A percentile compares a stretch with the other conserved stretches of the same genome.
These are phyloP conservation scores for Debaryomyces robertsiae DNA, from an alignment of 1,139 yeast species.

Conservation along the genomic window DNA sequence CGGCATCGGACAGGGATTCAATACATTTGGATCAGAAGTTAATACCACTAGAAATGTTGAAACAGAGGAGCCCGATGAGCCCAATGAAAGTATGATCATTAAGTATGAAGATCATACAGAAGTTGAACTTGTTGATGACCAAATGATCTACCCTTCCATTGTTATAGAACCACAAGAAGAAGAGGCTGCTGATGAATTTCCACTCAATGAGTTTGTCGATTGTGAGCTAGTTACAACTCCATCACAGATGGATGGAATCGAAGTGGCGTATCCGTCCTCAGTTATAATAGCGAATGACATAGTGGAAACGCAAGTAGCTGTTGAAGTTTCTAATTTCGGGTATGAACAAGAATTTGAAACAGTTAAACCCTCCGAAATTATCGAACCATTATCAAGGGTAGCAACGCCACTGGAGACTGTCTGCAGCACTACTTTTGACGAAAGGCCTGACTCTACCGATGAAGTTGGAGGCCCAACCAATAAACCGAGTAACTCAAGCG, in stretches of 20 bases:
- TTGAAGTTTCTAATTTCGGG: slow-evolving; percentile 1
- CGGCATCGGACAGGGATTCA: background rate
- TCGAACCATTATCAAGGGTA: slow-evolving; percentile 3
- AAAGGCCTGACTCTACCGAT: background rate
- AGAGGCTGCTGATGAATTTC: slow-evolving; percentile 13
- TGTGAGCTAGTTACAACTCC: slow-evolving; percentile 10
- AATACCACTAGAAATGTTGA: background rate
- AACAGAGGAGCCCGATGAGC: slow-evolving; percentile 12
- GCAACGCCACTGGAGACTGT: background rate
- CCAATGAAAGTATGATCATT: slow-evolving; percentile 12
- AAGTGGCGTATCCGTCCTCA: slow-evolving; percentile 10
- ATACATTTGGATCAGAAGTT: background rate
- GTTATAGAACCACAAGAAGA: slow-evolving; percentile 11
- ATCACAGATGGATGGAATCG: slow-evolving; percentile 3
- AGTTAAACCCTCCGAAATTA: slow-evolving; percentile 1
- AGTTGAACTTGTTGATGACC: slow-evolving; percentile 7
- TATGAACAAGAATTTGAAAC: slow-evolving; percentile 2
- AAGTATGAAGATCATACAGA: background rate
- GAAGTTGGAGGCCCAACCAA: too few species aligned
- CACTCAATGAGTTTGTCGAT: slow-evolving; percentile 12
- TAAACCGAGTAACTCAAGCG: too few species aligned
- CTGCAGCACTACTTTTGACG: background rate
- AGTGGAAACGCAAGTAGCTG: slow-evolving; percentile 1
- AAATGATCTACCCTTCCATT: slow-evolving; percentile 7
- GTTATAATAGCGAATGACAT: slow-evolving; percentile 12